Percentiles rank a stretch among this genome's conserved stretches.
Evolutionary conservation across 495 filamentous ascomycete genomes (phyloP).

Genomic region (Penicillium maclennaniae): DNA sequence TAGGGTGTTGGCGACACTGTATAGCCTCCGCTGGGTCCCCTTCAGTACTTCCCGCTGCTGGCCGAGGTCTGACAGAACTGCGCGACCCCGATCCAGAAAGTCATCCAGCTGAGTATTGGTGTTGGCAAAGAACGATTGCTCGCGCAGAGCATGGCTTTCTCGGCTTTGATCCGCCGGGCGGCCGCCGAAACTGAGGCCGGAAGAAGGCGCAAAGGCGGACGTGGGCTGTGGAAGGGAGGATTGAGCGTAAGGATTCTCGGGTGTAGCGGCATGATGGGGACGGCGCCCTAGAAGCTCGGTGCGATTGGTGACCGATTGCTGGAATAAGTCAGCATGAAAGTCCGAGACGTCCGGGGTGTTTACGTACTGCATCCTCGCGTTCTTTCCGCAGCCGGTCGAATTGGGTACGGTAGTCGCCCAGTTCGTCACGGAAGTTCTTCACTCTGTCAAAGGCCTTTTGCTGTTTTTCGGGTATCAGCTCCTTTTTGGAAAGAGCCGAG

Average conservation of each 20-base stretch:
- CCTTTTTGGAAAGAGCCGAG: conserved; percentile 74
- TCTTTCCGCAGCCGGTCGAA: conserved; percentile 73
- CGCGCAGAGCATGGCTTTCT: conserved; percentile 81
- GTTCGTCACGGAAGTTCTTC: conserved; percentile 78
- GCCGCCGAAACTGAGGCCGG: conserved; percentile 51
- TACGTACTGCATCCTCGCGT: conserved; percentile 64
- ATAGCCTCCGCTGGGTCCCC: conserved; percentile 83
- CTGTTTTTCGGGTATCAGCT: conserved; percentile 81
- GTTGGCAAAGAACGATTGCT: conserved; percentile 78
- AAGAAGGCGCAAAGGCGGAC: conserved; percentile 40
- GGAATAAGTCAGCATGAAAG: conserved; percentile 12
- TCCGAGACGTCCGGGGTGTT: neutral
- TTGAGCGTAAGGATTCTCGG: conserved; percentile 91
- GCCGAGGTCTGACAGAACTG: conserved; percentile 82
- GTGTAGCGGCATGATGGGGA: conserved; percentile 79
- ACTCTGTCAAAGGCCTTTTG: conserved; percentile 85
- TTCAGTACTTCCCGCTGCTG: conserved; percentile 94
- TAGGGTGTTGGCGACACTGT: conserved; percentile 89
- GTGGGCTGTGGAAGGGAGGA: conserved; percentile 40
- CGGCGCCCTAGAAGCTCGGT: conserved; percentile 86
- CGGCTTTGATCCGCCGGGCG: conserved; percentile 57
- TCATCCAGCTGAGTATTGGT: conserved; percentile 86
- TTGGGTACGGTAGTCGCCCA: conserved; percentile 70
- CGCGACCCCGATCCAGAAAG: conserved; percentile 84
- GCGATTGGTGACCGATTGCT: conserved; percentile 68